A percentile compares a stretch with the other conserved stretches of the same genome.
Conservation (phyloP, 495 filamentous ascomycete genomes). For the Neurospora sp. region DNA sequence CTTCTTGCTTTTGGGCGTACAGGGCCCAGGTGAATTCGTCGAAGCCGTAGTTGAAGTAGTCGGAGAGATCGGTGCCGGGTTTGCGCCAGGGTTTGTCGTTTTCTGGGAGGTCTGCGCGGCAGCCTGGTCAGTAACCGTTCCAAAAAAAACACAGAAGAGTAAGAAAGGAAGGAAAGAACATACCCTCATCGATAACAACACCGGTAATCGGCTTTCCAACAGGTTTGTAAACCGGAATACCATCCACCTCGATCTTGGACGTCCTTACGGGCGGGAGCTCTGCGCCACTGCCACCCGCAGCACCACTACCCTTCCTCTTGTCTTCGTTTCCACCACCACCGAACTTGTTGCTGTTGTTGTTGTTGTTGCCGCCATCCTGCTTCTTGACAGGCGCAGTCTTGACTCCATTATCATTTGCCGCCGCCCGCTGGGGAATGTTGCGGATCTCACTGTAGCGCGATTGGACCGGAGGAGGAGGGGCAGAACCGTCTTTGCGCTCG, state of each 20-base stretch:
- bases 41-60: conserved; percentile 99
- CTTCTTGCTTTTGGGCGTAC: conserved; percentile 83
- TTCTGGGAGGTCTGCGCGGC: conserved; percentile 54
- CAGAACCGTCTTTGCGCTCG: conserved; percentile 68
- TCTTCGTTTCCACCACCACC: background rate
- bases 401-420: conserved; percentile 38
- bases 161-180: background rate
- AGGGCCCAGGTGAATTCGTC: conserved; percentile 98
- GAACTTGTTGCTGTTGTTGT: background rate
- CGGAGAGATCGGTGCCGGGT: conserved; percentile 87
- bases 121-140: no score
- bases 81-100: conserved; percentile 92
- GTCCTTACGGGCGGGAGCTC: conserved; percentile 49
- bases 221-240: conserved; percentile 64
- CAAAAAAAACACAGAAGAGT: no score
- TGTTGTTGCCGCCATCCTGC: conserved; percentile 4
- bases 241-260: conserved; percentile 75
- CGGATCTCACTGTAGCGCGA: conserved; percentile 51
- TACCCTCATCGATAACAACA: conserved; percentile 67
- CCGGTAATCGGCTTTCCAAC: conserved; percentile 73
- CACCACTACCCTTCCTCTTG: background rate
- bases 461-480: conserved; percentile 44
- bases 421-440: conserved; percentile 54
- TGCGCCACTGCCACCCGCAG: conserved; percentile 8
- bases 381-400: conserved; percentile 34